Percentiles rank a stretch among this genome's conserved stretches.
These are phyloP conservation scores for Eucalyptus shirleyi DNA, from an alignment of 345 rosid genomes.

Conservation along the genomic window DNA sequence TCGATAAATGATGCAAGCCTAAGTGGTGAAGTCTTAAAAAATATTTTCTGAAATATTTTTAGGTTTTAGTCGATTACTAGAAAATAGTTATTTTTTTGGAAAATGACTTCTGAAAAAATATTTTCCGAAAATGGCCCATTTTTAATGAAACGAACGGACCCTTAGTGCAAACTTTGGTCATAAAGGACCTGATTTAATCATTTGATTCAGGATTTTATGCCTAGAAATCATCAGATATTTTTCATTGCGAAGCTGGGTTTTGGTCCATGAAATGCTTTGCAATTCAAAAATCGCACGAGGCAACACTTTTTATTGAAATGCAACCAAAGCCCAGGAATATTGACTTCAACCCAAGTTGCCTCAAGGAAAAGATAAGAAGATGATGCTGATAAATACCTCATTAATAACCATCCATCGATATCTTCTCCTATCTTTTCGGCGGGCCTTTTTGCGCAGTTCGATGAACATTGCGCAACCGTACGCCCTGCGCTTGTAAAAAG, in stretches of 20 bases:
- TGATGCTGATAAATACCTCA: background rate
- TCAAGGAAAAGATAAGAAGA: background rate
- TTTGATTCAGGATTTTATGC: background rate
- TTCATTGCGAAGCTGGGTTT: background rate
- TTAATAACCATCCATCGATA: background rate
- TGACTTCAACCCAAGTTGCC: background rate
- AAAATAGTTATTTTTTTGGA: rapidly evolving
- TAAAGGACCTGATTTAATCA: background rate
- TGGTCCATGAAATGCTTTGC: background rate
- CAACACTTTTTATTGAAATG: background rate
- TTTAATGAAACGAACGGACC: rapidly evolving
- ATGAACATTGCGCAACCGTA: background rate
- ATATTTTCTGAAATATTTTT: rapidly evolving
- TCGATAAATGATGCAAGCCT: rapidly evolving
- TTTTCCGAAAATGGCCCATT: rapidly evolving
- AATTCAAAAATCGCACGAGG: background rate
- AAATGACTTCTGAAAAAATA: rapidly evolving
- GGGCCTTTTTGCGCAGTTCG: background rate
- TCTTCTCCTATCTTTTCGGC: background rate
- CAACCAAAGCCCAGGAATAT: background rate
- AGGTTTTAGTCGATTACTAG: rapidly evolving
- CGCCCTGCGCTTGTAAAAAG: background rate
- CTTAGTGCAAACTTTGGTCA: background rate
- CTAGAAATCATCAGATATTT: background rate
- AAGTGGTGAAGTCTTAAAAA: no score